Base-by-base conservation (phyloP, 2,329 filamentous ascomycete species). In the Chrysoporthe austroafricana region DNA sequence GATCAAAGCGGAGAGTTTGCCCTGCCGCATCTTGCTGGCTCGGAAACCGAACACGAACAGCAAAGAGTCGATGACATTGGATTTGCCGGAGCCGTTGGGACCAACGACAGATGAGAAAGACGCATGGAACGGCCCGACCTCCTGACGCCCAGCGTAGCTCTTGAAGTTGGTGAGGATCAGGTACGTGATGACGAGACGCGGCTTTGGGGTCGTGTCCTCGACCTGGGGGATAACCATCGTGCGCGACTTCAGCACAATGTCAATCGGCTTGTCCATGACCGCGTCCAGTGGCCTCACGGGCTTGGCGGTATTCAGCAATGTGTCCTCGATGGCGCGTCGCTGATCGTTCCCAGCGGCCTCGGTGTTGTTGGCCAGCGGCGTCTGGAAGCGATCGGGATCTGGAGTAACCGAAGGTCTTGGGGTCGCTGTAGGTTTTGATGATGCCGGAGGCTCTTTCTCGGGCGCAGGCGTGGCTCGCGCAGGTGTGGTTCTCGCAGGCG, bases 41-140 rank as follows among this genome's bases (percentile, higher is more conserved):
- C 96, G 90, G 82, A 99, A 99, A 64, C 96, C 96, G 76, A 99
- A 99, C n/a, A 99, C 96, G 75, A 99, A 99, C 0, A 99, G 87
- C 39, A 99, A 83, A 2, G 96, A 97, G 79, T 99, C 96, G 76
- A 99, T 99, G 70, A 99, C 96, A 74, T 99, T 99, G 32, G 96
- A 98, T 78, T 99, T 99, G 68, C 96, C 96, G 11, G 96, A 99
- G 70, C 96, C 96, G 77, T 99, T 99, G 62, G 96, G 96, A 0
- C 96, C 96, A 11, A 99, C 96, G 2, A 99, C 96, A 0, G 96
- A 97, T 1, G 96, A 97, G 80, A 99, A 99, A 0, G 96, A 99
- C 1, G 93, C 87, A 77, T 99, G 96, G 78, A 99, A 99, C 0
- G 96, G 96, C 0, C 96, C 96, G 68, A 99, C 96, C 80, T 97